Evolutionary conservation across 495 filamentous ascomycete species (phyloP).

Genomic region (Tuber aestivum): DNA sequence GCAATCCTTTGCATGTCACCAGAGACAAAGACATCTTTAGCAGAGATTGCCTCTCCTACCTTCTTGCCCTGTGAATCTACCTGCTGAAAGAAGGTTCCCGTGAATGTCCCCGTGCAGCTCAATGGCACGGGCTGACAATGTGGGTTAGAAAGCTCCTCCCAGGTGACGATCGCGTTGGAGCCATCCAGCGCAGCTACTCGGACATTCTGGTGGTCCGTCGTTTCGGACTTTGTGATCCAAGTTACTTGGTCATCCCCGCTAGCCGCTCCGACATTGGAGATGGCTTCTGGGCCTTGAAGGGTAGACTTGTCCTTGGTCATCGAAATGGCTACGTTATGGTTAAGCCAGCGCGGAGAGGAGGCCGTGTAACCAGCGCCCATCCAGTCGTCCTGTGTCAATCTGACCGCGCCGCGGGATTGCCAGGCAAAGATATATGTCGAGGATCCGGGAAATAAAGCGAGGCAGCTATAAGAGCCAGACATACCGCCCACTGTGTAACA

Average conservation of each 20-base stretch:
- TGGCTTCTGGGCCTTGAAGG: slow-evolving; percentile 48
- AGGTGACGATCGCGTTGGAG: slow-evolving; percentile 50
- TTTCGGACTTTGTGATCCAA: slow-evolving; percentile 47
- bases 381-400: slow-evolving; percentile 50
- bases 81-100: slow-evolving; percentile 51
- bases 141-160: slow-evolving; percentile 51
- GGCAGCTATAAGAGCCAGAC: slow-evolving; percentile 51
- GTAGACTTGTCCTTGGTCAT: slow-evolving; percentile 50
- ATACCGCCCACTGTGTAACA: slow-evolving; percentile 49
- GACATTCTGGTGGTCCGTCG: slow-evolving; percentile 53
- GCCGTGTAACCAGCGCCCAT: slow-evolving; percentile 51
- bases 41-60: slow-evolving; percentile 46
- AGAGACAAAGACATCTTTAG: slow-evolving; percentile 48
- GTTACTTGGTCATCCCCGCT: slow-evolving; percentile 52
- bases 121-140: slow-evolving; percentile 51
- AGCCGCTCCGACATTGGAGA: slow-evolving; percentile 47
- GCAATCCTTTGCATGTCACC: slow-evolving; percentile 52
- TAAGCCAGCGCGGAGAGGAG: slow-evolving; percentile 47
- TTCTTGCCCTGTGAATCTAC: slow-evolving; percentile 47
- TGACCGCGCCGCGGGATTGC: slow-evolving; percentile 51
- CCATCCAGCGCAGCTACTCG: slow-evolving; percentile 50
- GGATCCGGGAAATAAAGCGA: slow-evolving; percentile 47
- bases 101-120: slow-evolving; percentile 50
- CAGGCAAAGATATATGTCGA: slow-evolving; percentile 52
- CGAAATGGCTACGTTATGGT: slow-evolving; percentile 51